Conservation (phyloP, 2,329 filamentous ascomycete species). For the Sporothrix dimorphospora region DNA sequence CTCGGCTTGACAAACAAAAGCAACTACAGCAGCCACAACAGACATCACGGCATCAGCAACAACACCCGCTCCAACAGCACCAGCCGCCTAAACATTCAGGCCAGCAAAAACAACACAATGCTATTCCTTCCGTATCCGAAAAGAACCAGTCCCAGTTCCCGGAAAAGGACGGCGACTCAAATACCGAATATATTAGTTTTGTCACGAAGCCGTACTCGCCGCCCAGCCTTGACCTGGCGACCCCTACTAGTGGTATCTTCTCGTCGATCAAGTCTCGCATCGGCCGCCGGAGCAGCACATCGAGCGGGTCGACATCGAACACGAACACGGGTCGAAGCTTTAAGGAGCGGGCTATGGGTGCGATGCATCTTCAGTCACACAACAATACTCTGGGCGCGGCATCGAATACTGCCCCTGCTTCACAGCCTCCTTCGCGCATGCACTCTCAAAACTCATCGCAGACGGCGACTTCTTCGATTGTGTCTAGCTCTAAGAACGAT, state of each 20-base stretch:
- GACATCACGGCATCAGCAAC: neutral
- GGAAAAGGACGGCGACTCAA: constrained; percentile 16
- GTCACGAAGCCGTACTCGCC: constrained; percentile 18
- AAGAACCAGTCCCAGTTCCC: neutral
- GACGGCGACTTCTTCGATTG: neutral
- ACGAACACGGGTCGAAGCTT: constrained; percentile 29
- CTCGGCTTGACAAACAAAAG: neutral
- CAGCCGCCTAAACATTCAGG: neutral
- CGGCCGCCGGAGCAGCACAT: constrained; percentile 30
- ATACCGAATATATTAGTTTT: constrained; percentile 26
- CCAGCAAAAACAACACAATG: neutral
- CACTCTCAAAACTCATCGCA: constrained; percentile 14
- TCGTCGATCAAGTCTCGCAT: constrained; percentile 33
- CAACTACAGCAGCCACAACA: neutral
- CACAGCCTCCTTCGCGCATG: neutral
- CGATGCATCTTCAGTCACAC: constrained; percentile 24
- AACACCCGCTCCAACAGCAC: neutral
- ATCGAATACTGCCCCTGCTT: neutral
- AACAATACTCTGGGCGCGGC: neutral
- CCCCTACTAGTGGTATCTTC: constrained; percentile 28
- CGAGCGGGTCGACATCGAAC: constrained; percentile 26
- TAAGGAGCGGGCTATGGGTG: constrained; percentile 29
- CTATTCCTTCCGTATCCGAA: neutral
- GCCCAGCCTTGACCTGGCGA: constrained; percentile 6
- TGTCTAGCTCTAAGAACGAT: constrained; percentile 11